Evolutionary conservation across 2,329 filamentous ascomycete species (phyloP).

Genomic region (Colletotrichum destructivum): DNA sequence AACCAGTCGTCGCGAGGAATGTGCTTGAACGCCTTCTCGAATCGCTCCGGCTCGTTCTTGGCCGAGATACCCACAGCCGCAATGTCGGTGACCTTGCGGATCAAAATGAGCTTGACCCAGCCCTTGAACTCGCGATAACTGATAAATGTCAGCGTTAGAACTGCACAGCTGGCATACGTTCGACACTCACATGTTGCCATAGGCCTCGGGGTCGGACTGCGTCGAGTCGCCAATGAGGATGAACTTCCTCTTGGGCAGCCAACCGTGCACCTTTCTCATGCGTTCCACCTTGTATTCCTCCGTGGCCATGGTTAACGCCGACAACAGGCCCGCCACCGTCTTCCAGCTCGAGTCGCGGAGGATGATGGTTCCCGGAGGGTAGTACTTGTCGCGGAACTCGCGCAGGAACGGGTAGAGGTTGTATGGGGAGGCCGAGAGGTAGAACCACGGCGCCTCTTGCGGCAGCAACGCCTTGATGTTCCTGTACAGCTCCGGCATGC

Average conservation of each 20-base stretch:
- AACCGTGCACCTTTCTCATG: constrained; percentile 82
- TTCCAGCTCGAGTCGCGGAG: constrained; percentile 90
- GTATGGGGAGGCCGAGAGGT: constrained; percentile 94
- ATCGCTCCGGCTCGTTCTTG: constrained; percentile 81
- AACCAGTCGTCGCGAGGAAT: constrained; percentile 82
- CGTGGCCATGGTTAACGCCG: constrained; percentile 84
- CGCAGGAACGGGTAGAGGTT: constrained; percentile 92
- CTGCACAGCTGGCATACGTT: neutral
- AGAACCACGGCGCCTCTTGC: constrained; percentile 84
- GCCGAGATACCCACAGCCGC: constrained; percentile 78
- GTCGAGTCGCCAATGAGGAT: constrained; percentile 92
- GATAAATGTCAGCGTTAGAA: neutral
- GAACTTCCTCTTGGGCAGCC: constrained; percentile 85
- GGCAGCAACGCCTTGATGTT: constrained; percentile 71
- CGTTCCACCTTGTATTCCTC: constrained; percentile 88
- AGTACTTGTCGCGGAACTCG: constrained; percentile 79
- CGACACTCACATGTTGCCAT: constrained; percentile 80
- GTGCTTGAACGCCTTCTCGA: constrained; percentile 85
- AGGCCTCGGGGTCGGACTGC: constrained; percentile 91
- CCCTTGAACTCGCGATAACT: constrained; percentile 76
- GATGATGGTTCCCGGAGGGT: constrained; percentile 84
- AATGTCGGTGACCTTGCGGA: constrained; percentile 86
- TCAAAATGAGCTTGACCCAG: constrained; percentile 89
- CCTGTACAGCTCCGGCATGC: constrained; percentile 89
- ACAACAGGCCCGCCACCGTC: constrained; percentile 84